A percentile compares a stretch with the other conserved stretches of the same genome.
Conservation (phyloP, 441 rosid genomes). For the Pelargonium fulgidum region DNA sequence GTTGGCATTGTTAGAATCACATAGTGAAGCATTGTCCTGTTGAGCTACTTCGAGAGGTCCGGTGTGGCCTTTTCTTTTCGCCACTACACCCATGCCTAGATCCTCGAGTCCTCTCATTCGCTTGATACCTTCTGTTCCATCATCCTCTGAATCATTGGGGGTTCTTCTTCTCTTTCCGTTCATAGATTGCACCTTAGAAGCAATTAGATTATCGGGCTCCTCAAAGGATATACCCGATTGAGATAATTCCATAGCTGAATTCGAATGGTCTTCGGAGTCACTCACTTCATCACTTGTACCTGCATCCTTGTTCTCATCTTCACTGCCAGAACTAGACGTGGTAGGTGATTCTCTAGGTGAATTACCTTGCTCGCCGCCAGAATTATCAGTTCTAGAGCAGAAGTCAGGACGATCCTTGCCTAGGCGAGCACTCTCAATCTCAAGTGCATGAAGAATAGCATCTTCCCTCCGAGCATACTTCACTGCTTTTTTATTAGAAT, state of each 20-base stretch:
- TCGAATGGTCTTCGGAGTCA: conserved; percentile 34
- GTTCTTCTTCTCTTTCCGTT: conserved; percentile 71
- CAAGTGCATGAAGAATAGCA: conserved; percentile 86
- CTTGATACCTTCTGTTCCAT: conserved; percentile 84
- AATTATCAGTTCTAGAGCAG: conserved; percentile 29
- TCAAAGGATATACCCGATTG: conserved; percentile 64
- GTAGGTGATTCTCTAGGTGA: conserved; percentile 46
- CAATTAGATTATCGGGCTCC: conserved; percentile 41
- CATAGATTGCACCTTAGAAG: conserved; percentile 43
- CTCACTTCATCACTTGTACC: conserved; percentile 34
- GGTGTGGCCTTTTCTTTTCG: conserved; percentile 35
- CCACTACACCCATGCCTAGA: conserved; percentile 55
- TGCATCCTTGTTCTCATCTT: conserved; percentile 24
- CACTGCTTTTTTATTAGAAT: conserved; percentile 60
- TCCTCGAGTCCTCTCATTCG: conserved; percentile 99
- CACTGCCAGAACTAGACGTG: conserved; percentile 45
- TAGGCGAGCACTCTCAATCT: conserved; percentile 70
- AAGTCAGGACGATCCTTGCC: conserved; percentile 47
- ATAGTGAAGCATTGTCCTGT: conserved; percentile 32
- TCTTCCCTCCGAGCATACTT: conserved; percentile 90
- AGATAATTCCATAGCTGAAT: conserved; percentile 57
- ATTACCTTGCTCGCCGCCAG: conserved; percentile 29
- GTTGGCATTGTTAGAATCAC: conserved; percentile 29
- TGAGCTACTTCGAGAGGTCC: conserved; percentile 29
- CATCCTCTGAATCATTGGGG: conserved; percentile 95